Evolutionary conservation across 2,329 filamentous ascomycete species (phyloP).

Genomic region (Sclerotinia subarctica): DNA sequence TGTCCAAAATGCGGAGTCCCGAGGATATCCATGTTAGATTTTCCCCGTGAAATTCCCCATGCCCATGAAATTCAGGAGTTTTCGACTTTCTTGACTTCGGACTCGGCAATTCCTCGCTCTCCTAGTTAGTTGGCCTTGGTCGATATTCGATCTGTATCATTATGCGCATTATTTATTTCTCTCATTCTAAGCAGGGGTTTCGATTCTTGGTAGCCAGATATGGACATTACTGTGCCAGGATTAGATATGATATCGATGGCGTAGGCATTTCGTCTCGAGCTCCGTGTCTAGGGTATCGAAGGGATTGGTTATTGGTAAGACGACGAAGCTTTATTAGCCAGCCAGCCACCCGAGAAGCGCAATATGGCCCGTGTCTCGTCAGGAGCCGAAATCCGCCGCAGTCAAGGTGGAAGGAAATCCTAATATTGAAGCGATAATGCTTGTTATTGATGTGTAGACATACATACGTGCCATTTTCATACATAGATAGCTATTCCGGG

Average conservation of each 20-base stretch:
- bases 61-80: constrained; percentile 5
- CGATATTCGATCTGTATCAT: not conserved
- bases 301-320: constrained; percentile 9
- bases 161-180: not conserved
- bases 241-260: not conserved
- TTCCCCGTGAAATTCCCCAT: constrained; percentile 3
- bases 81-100: not conserved
- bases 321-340: constrained; percentile 11
- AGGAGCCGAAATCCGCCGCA: constrained; percentile 11
- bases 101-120: not conserved
- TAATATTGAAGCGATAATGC: constrained; percentile 9
- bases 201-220: not conserved
- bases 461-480: not conserved
- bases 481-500: not conserved
- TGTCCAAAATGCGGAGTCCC: constrained; percentile 18
- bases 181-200: not conserved
- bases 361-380: constrained; percentile 19
- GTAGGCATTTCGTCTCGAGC: constrained; percentile 33
- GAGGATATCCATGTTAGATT: not conserved
- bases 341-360: constrained; percentile 20
- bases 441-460: not conserved
- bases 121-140: not conserved
- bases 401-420: constrained; percentile 4
- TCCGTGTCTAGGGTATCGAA: constrained; percentile 20
- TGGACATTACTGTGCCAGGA: not conserved